Base-by-base conservation (phyloP, 805 yeast genomes). In the Candida adriatica region DNA sequence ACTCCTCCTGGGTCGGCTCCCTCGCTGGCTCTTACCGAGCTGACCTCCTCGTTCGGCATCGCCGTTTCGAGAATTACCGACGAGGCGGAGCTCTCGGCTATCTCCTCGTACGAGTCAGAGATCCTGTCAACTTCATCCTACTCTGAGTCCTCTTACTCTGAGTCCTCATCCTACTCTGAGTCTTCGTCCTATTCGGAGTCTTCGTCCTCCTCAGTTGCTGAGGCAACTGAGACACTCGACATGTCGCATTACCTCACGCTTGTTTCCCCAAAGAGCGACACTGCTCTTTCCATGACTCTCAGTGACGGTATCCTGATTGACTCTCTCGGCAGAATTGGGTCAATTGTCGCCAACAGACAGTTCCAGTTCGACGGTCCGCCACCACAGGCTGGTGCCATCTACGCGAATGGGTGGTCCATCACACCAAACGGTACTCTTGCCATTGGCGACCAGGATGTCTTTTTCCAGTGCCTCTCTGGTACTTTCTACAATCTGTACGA, bases 341-440 rank as follows among this genome's bases (percentile, higher is more conserved):
- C 87, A 29, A 79, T 80, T 60, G 90, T 80, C 46, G 77, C 87
- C 34, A 80, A 79, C 76, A 70, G 81, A 66, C 90, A 80, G 64
- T 80, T 80, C 73, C 90, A 80, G 64, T 80, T 80, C 51, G 90
- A 80, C 57, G 88, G 88, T 53, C 86, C 86, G 39, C 82, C 84
- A 62, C 87, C 88, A 51, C 90, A 80, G 67, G 84, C 81, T 19
- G 83, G 82, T 58, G 68, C 82, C 37, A 68, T 75, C 55, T 74
- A 71, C 55, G 82, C 84, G 46, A 75, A 70, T 35, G 83, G 84
- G 42, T 76, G 84, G 84, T 55, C 66, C 29, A 54, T 64, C 42
- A 57, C 66, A 32, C 70, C 68, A 42, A 77, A 70, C 17, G 73
- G 73, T 56, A 54, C 61, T 60, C 68, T 79, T 49, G 84, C 84